Evolutionary conservation across 176 grass and related monocot genomes (phyloP), one percentile per base, ranked within the genome.

Genomic region (Eleusine coracana): DNA sequence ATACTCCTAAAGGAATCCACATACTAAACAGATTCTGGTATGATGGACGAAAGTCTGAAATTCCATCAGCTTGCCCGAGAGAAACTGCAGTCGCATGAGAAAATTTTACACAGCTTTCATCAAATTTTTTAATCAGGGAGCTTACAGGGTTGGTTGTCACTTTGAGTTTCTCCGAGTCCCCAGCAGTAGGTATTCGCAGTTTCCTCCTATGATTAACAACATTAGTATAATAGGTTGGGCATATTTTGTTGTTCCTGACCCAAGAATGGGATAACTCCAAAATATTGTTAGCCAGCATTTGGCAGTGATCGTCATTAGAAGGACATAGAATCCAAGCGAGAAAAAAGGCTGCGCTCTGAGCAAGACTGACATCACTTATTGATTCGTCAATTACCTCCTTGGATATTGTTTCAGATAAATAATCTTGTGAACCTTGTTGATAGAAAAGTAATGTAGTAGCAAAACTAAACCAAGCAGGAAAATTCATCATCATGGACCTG

Each of bases 381-480:
- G 83, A 79, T 82, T 92, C 86, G 67, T 67, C 54, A 84, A 27
- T 75, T 82, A 87, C 82, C 71, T 85, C 86, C 40, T n/a, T 66
- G 73, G 65, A 74, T 89, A 94, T 50, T 42, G 58, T 49, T 91
- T 83, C 63, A 69, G 92, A 84, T 78, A 97, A 61, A 89, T 78
- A 86, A 72, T 76, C 88, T 82, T 86, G 72, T 13, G 86, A 89
- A 76, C 39, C 78, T 67, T 87, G 50, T 88, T 49, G 58, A 49
- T 86, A 55, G 64, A 97, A 97, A 61, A 97, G 83, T 84, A 97
- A 87, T 73, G 90, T 67, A 78, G 55, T 84, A 82, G 95, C 86
- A 79, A 94, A 97, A 83, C 17, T 82, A 75, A 92, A 94, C 95
- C 92, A 97, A 85, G 41, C 78, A 77, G 92, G 92, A 48, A 92